A percentile compares a stretch with the other conserved stretches of the same genome.
phyloP scores from a whole-genome alignment of 176 grass and related monocot species.

The Avena atlantica region DNA sequence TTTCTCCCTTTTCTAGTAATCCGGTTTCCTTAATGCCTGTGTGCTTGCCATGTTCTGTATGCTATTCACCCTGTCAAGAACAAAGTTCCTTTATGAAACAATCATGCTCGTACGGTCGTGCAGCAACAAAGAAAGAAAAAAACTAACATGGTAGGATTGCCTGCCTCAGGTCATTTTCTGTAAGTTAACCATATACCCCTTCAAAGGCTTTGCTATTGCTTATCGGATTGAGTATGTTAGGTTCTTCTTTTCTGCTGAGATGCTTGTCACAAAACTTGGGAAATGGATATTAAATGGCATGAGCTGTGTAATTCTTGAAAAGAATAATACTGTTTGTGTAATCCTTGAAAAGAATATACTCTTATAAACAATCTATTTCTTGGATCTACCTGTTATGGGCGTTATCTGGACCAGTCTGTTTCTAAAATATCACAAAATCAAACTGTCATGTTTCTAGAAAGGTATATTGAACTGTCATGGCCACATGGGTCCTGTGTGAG shows the following conservation, averaged over 20 bases:
- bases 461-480: not conserved
- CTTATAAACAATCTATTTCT: not conserved
- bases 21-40: not conserved
- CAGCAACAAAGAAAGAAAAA: not conserved
- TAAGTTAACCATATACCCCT: conserved; percentile 43
- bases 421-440: not conserved
- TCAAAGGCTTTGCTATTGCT: too few relatives aligned
- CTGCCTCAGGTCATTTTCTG: conserved; percentile 86
- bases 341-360: conserved; percentile 21
- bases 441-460: not conserved
- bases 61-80: not conserved
- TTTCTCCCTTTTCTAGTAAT: not conserved
- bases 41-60: not conserved
- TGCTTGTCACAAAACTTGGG: not conserved
- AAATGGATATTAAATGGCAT: conserved; percentile 15
- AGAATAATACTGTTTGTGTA: conserved; percentile 13
- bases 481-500: not conserved
- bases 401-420: conserved; percentile 17
- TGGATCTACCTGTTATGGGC: not conserved
- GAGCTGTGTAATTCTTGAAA: conserved; percentile 32
- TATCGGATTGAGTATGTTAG: not conserved
- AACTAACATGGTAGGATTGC: not conserved
- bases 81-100: not conserved
- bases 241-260: not conserved
- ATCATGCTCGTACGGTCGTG: not conserved